Conservation (phyloP, 441 rosid genomes). For the Capsella rubella region DNA sequence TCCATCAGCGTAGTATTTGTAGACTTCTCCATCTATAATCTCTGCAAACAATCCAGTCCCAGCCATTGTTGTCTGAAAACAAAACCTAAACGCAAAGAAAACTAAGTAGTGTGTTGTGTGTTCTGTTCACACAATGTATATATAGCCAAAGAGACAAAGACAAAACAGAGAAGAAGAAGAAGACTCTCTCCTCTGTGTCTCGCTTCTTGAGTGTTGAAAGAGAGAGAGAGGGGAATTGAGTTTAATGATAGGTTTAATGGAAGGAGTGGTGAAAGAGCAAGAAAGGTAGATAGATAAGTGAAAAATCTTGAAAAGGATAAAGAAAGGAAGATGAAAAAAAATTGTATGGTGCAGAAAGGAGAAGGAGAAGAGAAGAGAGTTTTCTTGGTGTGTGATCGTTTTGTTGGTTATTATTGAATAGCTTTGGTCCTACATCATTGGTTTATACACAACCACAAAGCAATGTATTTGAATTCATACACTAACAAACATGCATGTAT, state of each 20-base stretch:
- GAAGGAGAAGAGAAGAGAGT: conserved; percentile 33
- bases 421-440: conserved; percentile 42
- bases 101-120: conserved; percentile 8
- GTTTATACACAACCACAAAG: conserved; percentile 33
- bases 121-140: conserved; percentile 34
- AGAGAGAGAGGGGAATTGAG: background rate
- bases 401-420: conserved; percentile 46
- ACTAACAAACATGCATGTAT: conserved; percentile 29
- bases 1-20: conserved; percentile 81
- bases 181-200: conserved; percentile 28
- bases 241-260: conserved; percentile 6
- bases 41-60: conserved; percentile 80
- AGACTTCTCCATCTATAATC: conserved; percentile 78
- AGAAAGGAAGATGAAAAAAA: conserved; percentile 11
- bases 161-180: conserved; percentile 17
- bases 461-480: conserved; percentile 11
- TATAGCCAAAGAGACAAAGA: conserved; percentile 17
- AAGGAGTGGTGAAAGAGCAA: conserved; percentile 46
- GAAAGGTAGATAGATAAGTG: conserved; percentile 32
- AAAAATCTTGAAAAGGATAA: conserved; percentile 25
- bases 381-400: conserved; percentile 46
- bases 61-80: conserved; percentile 56
- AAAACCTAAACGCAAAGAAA: conserved; percentile 16
- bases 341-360: conserved; percentile 45
- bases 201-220: conserved; percentile 35